Evolutionary conservation across 306 rosid genomes (phyloP), one percentile per base, ranked within the genome.

Genomic region (Senna siamea): DNA sequence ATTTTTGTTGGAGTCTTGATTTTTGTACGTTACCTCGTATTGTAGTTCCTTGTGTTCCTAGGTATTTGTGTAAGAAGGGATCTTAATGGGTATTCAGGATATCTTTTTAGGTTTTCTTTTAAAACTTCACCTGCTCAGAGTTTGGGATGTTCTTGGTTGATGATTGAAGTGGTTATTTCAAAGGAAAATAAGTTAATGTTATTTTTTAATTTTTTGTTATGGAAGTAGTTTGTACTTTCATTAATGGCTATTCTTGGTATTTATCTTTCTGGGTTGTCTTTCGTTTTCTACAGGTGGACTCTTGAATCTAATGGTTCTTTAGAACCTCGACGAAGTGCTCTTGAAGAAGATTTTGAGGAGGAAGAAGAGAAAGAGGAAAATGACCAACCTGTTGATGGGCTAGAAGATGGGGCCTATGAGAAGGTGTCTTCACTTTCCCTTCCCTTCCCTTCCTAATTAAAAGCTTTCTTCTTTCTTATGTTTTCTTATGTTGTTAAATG

Each of bases 291-390:
- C 70, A 94, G 99, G 81, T 92, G 93, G 99, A 90, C 88, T 81
- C 89, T 92, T 28, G 98, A 92, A 75, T 77, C 98, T 72, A 53
- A 66, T 64, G 88, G 72, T 70, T 72, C 83, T 5, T 69, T 92
- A 69, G 97, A 93, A 73, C 90, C 83, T 53, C 87, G 99, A 71
- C 87, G 87, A 72, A 95, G 99, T 76, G 99, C 96, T 12, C 84
- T 95, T 78, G 99, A 95, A 73, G 99, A 92, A 47, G 99, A 95
- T 83, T 95, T 92, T 82, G 99, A 95, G 85, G 99, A 95, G 84
- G 98, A 94, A 77, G 98, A 94, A 78, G 99, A 94, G 79, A 95
- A 90, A 76, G 99, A 92, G 78, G 99, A 95, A 62, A 86, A 80
- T 62, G 97, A 88, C 34, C 91, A 89, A 50, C 90, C 89, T 78